Evolutionary conservation across 2,329 filamentous ascomycete genomes (phyloP), one percentile per base, ranked within the genome.

Genomic region (Monosporascus sp.): DNA sequence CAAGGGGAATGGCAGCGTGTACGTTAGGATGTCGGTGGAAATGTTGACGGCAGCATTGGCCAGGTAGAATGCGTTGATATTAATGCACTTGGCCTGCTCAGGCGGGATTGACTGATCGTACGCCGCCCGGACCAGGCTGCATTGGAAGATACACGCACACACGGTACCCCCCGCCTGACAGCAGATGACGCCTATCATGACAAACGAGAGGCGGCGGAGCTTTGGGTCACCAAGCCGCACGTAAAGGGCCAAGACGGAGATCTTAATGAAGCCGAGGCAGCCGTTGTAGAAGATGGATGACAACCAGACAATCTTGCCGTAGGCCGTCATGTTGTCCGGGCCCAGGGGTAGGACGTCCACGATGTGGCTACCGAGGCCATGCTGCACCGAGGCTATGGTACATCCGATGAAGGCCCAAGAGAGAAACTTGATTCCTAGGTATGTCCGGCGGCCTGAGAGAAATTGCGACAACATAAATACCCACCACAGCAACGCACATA

Each of bases 261-360:
- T 67, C 59, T 79, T 78, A 63, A 78, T 67, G 60, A 77, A 77
- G 20, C 74, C 74, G 3, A 77, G 65, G 37, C 65, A 69, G 38
- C 74, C 70, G 22, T 76, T 73, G 58, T 78, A 78, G 64, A 78
- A 75, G 58, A 77, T 73, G 20, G 75, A 74, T 56, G 68, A 75
- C 44, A 71, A 62, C 71, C 75, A 78, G 37, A 76, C 71, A 6
- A 55, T 55, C 45, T 60, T 55, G 9, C 40, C n/a, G 49, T 64
- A 63, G 6, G 52, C 22, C 7, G 55, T 55, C 52, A 58, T 47
- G 55, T 63, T 60, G 15, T 50, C 37, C 14, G n/a, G 48, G 2
- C 53, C 55, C 24, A 41, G 38, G 3, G 43, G 72, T 15, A 57
- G 62, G 0, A 65, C 52, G 3, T 22, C 52, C n/a, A 18, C 43